phyloP scores from a whole-genome alignment of 1,284 basidiomycete species.

The Rhodotorula sp. region DNA sequence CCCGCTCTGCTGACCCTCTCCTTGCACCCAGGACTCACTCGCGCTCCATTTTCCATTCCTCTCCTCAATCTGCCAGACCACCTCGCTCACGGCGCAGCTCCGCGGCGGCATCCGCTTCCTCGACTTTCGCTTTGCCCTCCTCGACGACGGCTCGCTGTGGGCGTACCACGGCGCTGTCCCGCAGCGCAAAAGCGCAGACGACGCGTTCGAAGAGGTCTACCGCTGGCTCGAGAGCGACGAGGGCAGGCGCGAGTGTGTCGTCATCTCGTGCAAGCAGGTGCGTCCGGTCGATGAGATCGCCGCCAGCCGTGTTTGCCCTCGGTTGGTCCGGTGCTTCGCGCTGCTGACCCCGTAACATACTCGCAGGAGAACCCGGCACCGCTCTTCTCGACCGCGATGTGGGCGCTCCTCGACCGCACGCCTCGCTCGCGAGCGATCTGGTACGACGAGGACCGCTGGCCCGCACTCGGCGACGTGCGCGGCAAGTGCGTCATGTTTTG shows the following conservation, averaged over 20 bases:
- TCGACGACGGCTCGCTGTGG: not conserved
- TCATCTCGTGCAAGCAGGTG: constrained; percentile 29
- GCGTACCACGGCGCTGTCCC: constrained; percentile 27
- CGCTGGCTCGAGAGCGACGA: constrained; percentile 4
- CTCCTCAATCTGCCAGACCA: constrained; percentile 23
- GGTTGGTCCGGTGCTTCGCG: too few species aligned
- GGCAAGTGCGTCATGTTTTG: constrained; percentile 27
- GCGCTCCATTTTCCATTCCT: constrained; percentile 21
- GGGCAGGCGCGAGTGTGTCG: constrained; percentile 13
- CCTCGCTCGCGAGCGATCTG: not conserved
- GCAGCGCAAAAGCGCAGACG: constrained; percentile 6
- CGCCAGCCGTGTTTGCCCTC: too few species aligned
- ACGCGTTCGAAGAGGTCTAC: constrained; percentile 20
- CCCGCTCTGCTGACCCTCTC: not conserved
- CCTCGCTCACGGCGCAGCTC: constrained; percentile 11
- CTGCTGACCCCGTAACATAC: not conserved
- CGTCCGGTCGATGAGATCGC: too few species aligned
- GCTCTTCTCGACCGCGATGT: constrained; percentile 4
- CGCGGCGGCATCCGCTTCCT: constrained; percentile 20
- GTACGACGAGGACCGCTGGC: constrained; percentile 28
- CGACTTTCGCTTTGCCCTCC: constrained; percentile 24
- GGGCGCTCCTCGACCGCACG: constrained; percentile 14
- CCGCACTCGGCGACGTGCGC: constrained; percentile 16
- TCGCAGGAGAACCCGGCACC: constrained; percentile 17
- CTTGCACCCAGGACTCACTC: constrained; percentile 17